Evolutionary conservation across 1,284 basidiomycete genomes (phyloP), one percentile per base, ranked within the genome.

Genomic region (Malassezia brasiliensis): DNA sequence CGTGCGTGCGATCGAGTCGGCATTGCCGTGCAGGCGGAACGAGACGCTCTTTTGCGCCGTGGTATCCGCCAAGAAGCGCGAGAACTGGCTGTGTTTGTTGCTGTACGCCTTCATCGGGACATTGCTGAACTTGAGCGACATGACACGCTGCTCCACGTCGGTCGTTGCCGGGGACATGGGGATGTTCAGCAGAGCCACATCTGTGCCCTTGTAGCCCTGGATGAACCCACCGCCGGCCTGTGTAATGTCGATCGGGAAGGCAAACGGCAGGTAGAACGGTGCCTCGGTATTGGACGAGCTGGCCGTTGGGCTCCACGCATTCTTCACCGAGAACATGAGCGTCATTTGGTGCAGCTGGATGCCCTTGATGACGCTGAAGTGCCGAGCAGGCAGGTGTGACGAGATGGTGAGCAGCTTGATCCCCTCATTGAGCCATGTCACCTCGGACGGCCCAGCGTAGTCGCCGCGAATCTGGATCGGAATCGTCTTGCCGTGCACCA

Each of bases 371-470:
- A 87, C 78, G 37, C 81, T 75, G 59, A 84, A 79, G 30, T 84
- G 83, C 57, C 78, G 80, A 61, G 85, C 84, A 0, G 85, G 86
- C 37, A 88, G 77, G 17, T 80, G 76, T 0, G 85, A 82, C 2
- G 77, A 75, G 3, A 87, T 78, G 49, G 78, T 73, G n/a, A 88
- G 80, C 36, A 78, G 76, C 75, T 83, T 82, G 71, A 88, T 86
- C 30, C 82, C 86, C 45, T 84, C 80, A 68, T 86, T 86, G 25
- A 88, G 77, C 85, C 86, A 88, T 1, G 80, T 80, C 14, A 84
- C 71, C 63, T 81, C 80, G 53, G 78, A 77, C 0, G 84, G 79
- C 14, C 84, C 84, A 5, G 83, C 85, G 56, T 79, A 80, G 39
- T 80, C 78, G 38, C 86, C 85, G 36, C 80, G 78, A 22, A 87